Evolutionary conservation across 106 monocot genomes (phyloP), one percentile per base, ranked within the genome.

Genomic region (Apostasia ramifera): DNA sequence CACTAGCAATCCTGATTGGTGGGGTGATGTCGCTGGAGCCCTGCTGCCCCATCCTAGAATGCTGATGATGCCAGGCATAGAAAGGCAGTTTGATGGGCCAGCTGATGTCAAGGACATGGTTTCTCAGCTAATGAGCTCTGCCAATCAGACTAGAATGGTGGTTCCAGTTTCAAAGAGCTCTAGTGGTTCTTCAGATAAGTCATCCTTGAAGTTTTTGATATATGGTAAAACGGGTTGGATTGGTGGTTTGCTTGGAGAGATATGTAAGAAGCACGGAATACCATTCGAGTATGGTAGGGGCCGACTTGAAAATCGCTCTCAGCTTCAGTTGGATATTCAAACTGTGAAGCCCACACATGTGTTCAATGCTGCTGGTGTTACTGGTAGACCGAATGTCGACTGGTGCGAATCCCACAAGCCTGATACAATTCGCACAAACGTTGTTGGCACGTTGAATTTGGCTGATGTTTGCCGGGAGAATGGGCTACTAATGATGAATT

Each of bases 171-270:
- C 65, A 47, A 61, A 54, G 8, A 47, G 8, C 66, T 47, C 54
- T 45, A 39, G 13, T 37, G 10, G 62, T 37, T 41, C 71, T 62
- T 38, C 3, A 26, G 26, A 26, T 12, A 71, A 50, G 12, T 37
- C 57, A 5, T 43, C 72, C 26, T 44, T 85, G 43, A 85, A 85
- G 59, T 85, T 81, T 49, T 69, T 85, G 77, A 81, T 85, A 4
- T 85, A 85, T 55, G 85, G 85, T 45, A 70, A 68, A 68, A 85
- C 85, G 56, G 85, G 85, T 52, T 85, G 85, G 85, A 85, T 85
- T 44, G 85, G 85, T 4, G 85, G 85, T 0, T 78, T 85, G 63
- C 81, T 85, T 53, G 81, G 81, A n/a, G 63, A 81, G 40, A 81
- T 85, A 58, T 81, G 81, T 14, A 67, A 72, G 59, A 81, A 85